Conservation (phyloP, 208 protist genomes). For the Strigomonas culicis region DNA sequence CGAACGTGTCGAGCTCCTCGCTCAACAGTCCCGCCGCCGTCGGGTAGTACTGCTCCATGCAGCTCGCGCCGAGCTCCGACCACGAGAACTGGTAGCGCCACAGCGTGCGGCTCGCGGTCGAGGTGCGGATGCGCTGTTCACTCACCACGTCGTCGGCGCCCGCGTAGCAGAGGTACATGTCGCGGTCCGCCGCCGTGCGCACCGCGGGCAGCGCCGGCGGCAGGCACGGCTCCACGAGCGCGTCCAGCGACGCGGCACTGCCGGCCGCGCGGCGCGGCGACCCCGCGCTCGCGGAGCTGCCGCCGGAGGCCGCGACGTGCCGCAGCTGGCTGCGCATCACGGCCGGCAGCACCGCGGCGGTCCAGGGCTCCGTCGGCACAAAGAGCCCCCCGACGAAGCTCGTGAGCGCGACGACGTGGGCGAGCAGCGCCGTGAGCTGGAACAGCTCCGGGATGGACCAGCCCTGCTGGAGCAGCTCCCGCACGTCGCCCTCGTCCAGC, state of each 20-base stretch:
- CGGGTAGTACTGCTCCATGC: constrained; percentile 89
- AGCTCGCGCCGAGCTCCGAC: constrained; percentile 58
- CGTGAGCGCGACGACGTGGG: constrained; percentile 64
- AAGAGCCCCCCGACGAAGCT: constrained; percentile 77
- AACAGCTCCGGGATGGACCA: constrained; percentile 84
- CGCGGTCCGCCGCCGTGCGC: not conserved
- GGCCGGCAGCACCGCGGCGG: constrained; percentile 47
- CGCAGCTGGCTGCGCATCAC: constrained; percentile 26
- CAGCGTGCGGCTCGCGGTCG: constrained; percentile 24
- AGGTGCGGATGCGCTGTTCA: constrained; percentile 53
- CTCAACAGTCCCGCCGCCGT: constrained; percentile 61
- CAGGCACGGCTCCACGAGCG: not conserved
- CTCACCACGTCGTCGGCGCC: constrained; percentile 63
- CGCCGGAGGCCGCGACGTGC: constrained; percentile 17
- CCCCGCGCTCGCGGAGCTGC: not conserved
- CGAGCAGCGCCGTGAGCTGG: constrained; percentile 61
- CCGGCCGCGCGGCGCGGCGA: not conserved
- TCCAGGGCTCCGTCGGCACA: constrained; percentile 68
- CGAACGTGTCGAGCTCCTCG: constrained; percentile 68
- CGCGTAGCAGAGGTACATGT: constrained; percentile 54
- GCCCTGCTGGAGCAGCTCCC: constrained; percentile 30
- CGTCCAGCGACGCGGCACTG: not conserved
- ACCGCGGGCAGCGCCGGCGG: not conserved
- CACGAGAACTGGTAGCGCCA: constrained; percentile 69
- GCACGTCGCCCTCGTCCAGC: constrained; percentile 42